Percentiles rank a stretch among this genome's conserved stretches.
These are phyloP conservation scores for Leishmania major DNA, from an alignment of 208 protist species.

Conservation along the genomic window DNA sequence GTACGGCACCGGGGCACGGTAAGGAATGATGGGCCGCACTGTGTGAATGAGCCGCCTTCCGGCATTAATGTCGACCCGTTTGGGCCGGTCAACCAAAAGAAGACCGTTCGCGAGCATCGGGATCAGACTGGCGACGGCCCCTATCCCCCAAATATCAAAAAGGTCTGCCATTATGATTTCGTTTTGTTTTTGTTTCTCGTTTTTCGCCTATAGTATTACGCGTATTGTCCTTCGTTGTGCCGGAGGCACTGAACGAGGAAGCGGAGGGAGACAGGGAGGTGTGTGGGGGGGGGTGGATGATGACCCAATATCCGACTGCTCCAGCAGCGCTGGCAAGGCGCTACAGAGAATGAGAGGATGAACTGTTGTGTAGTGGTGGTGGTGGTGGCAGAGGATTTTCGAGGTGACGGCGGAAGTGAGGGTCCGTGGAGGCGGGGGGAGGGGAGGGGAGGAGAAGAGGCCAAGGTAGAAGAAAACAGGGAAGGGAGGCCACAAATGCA, in stretches of 20 bases:
- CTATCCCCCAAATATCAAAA: conserved; percentile 32
- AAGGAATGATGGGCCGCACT: conserved; percentile 72
- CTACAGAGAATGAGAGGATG: neutral
- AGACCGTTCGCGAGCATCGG: conserved; percentile 60
- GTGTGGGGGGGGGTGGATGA: neutral
- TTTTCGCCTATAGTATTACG: neutral
- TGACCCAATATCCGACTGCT: neutral
- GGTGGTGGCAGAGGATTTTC: neutral
- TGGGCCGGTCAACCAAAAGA: conserved; percentile 52
- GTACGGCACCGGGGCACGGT: conserved; percentile 73
- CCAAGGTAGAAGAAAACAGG: neutral
- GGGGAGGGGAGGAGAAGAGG: neutral
- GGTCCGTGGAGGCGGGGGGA: neutral
- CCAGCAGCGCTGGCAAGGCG: neutral
- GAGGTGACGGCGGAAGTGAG: neutral
- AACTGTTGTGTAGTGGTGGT: neutral
- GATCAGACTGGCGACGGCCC: conserved; percentile 23
- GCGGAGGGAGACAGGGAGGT: too few relatives aligned
- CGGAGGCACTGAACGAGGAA: neutral
- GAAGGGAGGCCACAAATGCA: neutral
- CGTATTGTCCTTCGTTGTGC: neutral
- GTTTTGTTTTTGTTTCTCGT: neutral
- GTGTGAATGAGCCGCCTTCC: conserved; percentile 44
- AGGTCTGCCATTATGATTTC: conserved; percentile 25
- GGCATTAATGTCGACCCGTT: conserved; percentile 58